Conservation (phyloP, 1,284 basidiomycete genomes). For the Moniliophthora roreri region DNA sequence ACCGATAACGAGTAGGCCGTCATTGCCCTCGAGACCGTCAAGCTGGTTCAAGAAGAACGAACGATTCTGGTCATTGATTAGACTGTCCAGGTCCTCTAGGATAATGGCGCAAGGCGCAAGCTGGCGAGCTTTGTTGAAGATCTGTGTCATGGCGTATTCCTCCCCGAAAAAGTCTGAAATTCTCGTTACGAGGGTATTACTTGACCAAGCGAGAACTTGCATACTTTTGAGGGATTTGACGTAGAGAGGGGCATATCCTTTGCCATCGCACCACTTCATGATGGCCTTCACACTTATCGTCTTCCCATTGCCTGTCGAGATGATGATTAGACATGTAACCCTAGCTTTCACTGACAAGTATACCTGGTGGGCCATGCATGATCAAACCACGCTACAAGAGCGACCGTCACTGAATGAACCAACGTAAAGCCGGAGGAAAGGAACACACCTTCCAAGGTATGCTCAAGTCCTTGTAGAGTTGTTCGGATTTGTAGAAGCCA, state of each 20-base stretch:
- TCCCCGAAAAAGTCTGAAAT: conserved; percentile 63
- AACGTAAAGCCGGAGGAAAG: neutral
- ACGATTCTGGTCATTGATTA: conserved; percentile 74
- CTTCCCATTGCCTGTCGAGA: conserved; percentile 69
- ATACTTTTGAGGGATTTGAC: conserved; percentile 71
- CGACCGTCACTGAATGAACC: neutral
- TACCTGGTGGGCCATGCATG: conserved; percentile 72
- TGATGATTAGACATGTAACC: neutral
- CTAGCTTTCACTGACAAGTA: no score
- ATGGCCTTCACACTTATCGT: conserved; percentile 79
- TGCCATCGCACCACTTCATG: conserved; percentile 63
- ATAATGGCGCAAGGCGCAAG: conserved; percentile 74
- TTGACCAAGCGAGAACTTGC: conserved; percentile 15
- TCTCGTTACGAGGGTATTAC: conserved; percentile 3
- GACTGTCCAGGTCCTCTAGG: conserved; percentile 79
- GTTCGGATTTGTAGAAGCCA: conserved; percentile 74
- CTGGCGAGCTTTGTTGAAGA: conserved; percentile 68
- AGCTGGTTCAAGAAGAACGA: conserved; percentile 87
- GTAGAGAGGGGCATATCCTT: conserved; percentile 69
- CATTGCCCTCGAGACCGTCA: conserved; percentile 72
- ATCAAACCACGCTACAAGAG: conserved; percentile 63
- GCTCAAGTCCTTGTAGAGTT: conserved; percentile 66
- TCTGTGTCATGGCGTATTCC: conserved; percentile 60
- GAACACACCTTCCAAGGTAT: conserved; percentile 78
- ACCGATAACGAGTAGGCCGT: conserved; percentile 75